These are phyloP conservation scores for Colletotrichum theobromicola DNA, from an alignment of 2,329 filamentous ascomycete genomes.

Conservation along the genomic window DNA sequence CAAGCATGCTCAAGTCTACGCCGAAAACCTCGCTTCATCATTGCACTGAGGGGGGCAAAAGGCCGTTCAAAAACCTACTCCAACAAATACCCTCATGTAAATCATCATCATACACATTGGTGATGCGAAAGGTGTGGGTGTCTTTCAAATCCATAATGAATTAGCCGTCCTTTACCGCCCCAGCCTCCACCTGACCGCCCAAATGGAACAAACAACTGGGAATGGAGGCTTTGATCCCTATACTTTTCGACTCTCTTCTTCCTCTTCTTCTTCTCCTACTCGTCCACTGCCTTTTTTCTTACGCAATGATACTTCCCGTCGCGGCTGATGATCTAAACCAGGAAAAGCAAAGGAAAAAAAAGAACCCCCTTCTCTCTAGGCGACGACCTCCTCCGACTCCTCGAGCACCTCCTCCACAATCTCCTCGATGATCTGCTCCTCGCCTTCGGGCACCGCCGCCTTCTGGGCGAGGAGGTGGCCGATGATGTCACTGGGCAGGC, in stretches of 20 bases:
- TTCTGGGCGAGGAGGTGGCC: slow-evolving; percentile 66
- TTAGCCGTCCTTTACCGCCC: slow-evolving; percentile 17
- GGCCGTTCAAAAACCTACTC: background rate
- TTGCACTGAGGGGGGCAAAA: background rate
- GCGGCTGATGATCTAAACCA: background rate
- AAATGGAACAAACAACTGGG: slow-evolving; percentile 14
- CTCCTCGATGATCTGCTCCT: slow-evolving; percentile 86
- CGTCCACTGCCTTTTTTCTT: background rate
- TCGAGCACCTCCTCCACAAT: slow-evolving; percentile 83
- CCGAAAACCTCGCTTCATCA: background rate
- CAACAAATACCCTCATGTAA: background rate
- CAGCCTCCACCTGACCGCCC: slow-evolving; percentile 12
- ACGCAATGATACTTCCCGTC: background rate
- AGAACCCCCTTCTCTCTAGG: slow-evolving; percentile 19
- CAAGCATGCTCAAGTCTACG: too few species aligned
- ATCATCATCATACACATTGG: background rate
- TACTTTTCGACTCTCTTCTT: background rate
- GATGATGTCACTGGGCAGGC: slow-evolving; percentile 69
- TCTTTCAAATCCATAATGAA: slow-evolving; percentile 19
- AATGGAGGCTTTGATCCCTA: background rate
- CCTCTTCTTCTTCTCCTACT: background rate
- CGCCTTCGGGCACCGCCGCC: slow-evolving; percentile 61
- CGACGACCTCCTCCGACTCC: slow-evolving; percentile 81
- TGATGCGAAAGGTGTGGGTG: background rate
- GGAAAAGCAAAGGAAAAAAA: background rate